Evolutionary conservation across 1,284 basidiomycete genomes (phyloP), one percentile per base, ranked within the genome.

Genomic region (Cystobasidium pallidum): DNA sequence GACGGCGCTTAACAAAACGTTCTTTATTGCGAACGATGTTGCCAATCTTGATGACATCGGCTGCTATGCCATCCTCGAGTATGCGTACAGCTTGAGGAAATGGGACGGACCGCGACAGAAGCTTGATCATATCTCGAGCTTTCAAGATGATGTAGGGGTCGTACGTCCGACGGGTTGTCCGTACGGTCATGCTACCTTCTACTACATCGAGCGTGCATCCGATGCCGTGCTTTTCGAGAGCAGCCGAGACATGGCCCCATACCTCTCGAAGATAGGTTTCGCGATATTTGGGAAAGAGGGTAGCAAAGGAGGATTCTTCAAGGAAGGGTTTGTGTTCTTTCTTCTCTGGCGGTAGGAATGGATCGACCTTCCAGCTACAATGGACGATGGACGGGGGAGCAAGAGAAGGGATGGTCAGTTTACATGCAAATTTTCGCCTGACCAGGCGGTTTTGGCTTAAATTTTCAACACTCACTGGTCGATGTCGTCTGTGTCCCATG

Each of bases 401-500:
- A 74, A 10, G 73, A 73, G 45, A 51, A 13, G 32, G 24, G 4
- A 26, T 39, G 15, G 26, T 36, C 39, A 49, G 62, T 36, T 7
- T 32, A 26, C 47, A n/a, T 64, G 68, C 51, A 54, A 71, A 71
- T 52, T 71, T 71, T 71, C 54, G 54, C 15, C 36, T 26, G 39
- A 28, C 30, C 49, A 58, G 41, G 41, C 8, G 34, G 51, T 45
- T n/a, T n/a, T 17, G 28, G 28, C 19, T n/a, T 28, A 57, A 57
- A 34, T 57, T 57, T 30, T 57, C 64, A 28, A 4, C 19, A 47
- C 91, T 88, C 82, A 94, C 90, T 98, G 95, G 84, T 99, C 92
- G 81, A 98, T 93, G 78, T 97, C 93, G 80, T 98, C 94, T 57
- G 94, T 96, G 81, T 99, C 95, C 96, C 95, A 99, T 78, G 92